These are phyloP conservation scores for Coffea eugenioides DNA, from an alignment of 257 asterid species.

Conservation along the genomic window DNA sequence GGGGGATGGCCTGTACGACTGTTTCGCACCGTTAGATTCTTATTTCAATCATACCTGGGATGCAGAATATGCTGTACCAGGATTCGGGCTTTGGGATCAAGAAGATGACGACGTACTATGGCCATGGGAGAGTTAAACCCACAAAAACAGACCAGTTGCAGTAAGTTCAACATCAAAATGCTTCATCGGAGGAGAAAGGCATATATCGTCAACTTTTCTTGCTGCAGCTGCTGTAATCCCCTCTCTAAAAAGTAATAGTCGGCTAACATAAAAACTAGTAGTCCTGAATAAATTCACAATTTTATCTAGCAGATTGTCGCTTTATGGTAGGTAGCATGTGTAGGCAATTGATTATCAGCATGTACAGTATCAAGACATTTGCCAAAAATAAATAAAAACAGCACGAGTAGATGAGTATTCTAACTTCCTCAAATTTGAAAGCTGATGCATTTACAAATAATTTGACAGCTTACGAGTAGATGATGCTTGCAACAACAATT, in stretches of 20 bases:
- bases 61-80: constrained; percentile 14
- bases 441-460: too few species aligned
- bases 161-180: background rate
- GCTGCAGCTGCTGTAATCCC: background rate
- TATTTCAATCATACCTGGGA: constrained; percentile 32
- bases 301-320: background rate
- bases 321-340: background rate
- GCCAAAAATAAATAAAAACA: too few species aligned
- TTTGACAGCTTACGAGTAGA: too few species aligned
- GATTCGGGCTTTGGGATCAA: constrained; percentile 31
- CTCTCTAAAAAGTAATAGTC: background rate
- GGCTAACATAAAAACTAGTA: background rate
- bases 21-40: constrained; percentile 37
- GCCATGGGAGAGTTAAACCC: constrained; percentile 18
- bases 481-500: too few species aligned
- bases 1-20: constrained; percentile 8
- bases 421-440: too few species aligned
- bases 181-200: background rate
- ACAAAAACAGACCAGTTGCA: background rate
- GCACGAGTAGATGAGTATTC: too few species aligned
- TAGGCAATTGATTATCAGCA: background rate
- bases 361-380: too few species aligned
- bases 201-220: too few species aligned
- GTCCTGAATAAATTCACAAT: too few species aligned
- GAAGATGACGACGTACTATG: constrained; percentile 28